phyloP scores from a whole-genome alignment of 345 rosid genomes.

The Rubroshorea leprosula region DNA sequence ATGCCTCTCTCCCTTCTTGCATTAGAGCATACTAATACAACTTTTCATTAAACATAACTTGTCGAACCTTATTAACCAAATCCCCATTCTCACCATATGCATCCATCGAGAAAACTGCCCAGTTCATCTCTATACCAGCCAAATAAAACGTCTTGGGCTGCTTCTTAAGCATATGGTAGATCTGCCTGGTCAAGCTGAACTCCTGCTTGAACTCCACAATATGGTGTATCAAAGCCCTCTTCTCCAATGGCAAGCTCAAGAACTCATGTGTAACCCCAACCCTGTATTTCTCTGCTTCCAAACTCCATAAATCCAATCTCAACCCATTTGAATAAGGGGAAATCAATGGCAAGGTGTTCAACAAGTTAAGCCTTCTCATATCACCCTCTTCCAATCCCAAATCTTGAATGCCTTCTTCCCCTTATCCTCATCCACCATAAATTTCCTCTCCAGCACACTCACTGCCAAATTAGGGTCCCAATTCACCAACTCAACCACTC shows the following conservation, averaged over 20 bases:
- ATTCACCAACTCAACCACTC: slow-evolving; percentile 62
- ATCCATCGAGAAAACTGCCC: slow-evolving; percentile 74
- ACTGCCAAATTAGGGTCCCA: slow-evolving; percentile 71
- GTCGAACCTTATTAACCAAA: slow-evolving; percentile 67
- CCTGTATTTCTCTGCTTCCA: slow-evolving; percentile 89
- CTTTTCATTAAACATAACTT: slow-evolving; percentile 64
- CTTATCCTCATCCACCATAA: slow-evolving; percentile 56
- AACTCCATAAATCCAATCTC: slow-evolving; percentile 55
- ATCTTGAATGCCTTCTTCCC: slow-evolving; percentile 56
- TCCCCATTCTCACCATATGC: slow-evolving; percentile 50
- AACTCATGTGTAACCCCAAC: slow-evolving; percentile 83
- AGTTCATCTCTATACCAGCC: slow-evolving; percentile 95
- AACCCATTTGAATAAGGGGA: slow-evolving; percentile 79
- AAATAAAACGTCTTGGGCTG: slow-evolving; percentile 73
- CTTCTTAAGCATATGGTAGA: slow-evolving; percentile 75
- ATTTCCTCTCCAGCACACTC: slow-evolving; percentile 57
- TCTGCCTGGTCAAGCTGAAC: slow-evolving; percentile 76
- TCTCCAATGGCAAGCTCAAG: slow-evolving; percentile 85
- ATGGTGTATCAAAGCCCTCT: slow-evolving; percentile 80
- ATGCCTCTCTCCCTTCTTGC: slow-evolving; percentile 24
- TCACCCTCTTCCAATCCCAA: slow-evolving; percentile 54
- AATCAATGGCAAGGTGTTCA: slow-evolving; percentile 72
- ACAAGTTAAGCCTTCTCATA: slow-evolving; percentile 39
- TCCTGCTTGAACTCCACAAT: slow-evolving; percentile 91
- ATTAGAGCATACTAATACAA: slow-evolving; percentile 43